Base-by-base conservation (phyloP, 345 rosid genomes). In the Gynandropsis gynandra region DNA sequence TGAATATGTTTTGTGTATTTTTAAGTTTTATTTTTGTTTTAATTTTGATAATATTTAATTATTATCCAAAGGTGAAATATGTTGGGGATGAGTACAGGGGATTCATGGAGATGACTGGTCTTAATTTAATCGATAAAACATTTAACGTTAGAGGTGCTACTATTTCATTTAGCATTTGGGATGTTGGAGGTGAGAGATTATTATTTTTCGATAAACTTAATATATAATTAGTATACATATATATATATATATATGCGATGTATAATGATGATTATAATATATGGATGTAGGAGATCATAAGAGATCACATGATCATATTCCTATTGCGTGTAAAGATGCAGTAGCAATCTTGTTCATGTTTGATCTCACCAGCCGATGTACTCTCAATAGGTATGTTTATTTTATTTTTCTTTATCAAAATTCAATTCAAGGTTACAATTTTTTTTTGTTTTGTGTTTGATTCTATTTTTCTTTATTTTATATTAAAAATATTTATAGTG, bases 331-430 rank as follows among this genome's bases (percentile, higher is more conserved):
- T 74, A 92, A 85, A 78, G 95, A 87, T 61, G 73, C 98, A 37
- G 98, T 92, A 18, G 98, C 98, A 52, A 82, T 92, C 51, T 69
- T 92, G 64, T 82, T 79, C 54, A 92, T 92, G 98, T 92, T 92
- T 76, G 98, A 92, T 78, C 87, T 92, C 24, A 92, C 98, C 7
- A 92, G 96, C 58, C 77, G 98, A 18, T 78, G 93, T 64, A 92
- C 98, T 59, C 89, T 92, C 42, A 85, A 82, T 69, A 85, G 90
- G 98, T 84, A 40, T 44, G 40, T 31, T 27, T 10, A 20, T 42
- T 13, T 58, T 37, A 13, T 37, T 37, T 2, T 37, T 8, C 41
- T 3, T 13, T 2, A 37, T 13, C 3, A 37, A 37, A 37, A 10
- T 8, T 2, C 41, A 10, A 10, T 8, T 13, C 41, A 37, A 37